phyloP scores from a whole-genome alignment of 257 asterid genomes.

The Vinca minor region DNA sequence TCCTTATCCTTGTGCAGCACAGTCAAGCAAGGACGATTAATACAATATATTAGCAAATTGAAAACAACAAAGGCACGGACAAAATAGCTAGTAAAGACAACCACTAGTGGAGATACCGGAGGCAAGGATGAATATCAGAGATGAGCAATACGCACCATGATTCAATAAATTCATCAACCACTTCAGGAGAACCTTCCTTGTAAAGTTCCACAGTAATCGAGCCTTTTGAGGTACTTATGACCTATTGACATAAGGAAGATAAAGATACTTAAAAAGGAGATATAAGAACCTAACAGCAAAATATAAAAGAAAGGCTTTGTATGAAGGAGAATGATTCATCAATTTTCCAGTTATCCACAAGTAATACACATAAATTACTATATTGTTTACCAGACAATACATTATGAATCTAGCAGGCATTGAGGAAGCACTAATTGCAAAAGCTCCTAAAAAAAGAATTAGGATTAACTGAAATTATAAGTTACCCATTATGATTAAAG shows the following conservation, averaged over 20 bases:
- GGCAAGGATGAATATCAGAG: not conserved
- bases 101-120: not conserved
- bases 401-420: too few species aligned
- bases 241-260: conserved; percentile 32
- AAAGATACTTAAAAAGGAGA: conserved; percentile 9
- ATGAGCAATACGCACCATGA: conserved; percentile 42
- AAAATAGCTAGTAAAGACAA: not conserved
- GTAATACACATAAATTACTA: not conserved
- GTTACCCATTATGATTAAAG: not conserved
- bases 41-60: not conserved
- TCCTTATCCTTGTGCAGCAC: not conserved
- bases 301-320: conserved; percentile 1
- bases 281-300: conserved; percentile 8
- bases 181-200: conserved; percentile 84
- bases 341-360: not conserved
- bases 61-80: not conserved
- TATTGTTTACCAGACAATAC: not conserved
- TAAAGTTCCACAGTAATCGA: conserved; percentile 70
- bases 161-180: conserved; percentile 59
- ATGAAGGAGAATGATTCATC: not conserved
- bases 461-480: not conserved
- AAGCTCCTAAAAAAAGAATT: too few species aligned
- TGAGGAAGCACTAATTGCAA: too few species aligned
- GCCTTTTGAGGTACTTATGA: conserved; percentile 78
- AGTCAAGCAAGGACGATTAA: not conserved